Percentiles rank a stretch among this genome's conserved stretches.
These are phyloP conservation scores for Fusarium graminum DNA, from an alignment of 2,329 filamentous ascomycete species.

Conservation along the genomic window DNA sequence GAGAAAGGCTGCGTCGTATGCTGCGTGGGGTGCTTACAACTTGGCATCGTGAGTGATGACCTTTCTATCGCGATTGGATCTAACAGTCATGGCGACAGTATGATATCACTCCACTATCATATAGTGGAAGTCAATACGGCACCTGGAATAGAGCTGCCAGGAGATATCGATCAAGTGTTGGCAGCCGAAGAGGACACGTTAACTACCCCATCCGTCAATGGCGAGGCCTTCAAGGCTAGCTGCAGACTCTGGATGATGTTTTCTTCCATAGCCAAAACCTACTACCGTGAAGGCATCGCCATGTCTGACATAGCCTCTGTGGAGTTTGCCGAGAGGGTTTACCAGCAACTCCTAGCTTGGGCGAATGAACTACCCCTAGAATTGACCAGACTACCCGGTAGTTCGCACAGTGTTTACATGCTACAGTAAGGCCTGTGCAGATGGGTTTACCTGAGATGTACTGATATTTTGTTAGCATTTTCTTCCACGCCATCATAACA, in stretches of 20 bases:
- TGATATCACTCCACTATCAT: constrained; percentile 4
- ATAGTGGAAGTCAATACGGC: not conserved
- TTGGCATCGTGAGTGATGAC: not conserved
- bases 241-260: constrained; percentile 1
- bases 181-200: not conserved
- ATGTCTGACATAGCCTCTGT: not conserved
- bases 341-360: constrained; percentile 4
- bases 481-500: not conserved
- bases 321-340: not conserved
- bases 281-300: not conserved
- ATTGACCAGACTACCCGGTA: not conserved
- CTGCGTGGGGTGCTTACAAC: constrained; percentile 3
- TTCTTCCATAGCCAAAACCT: not conserved
- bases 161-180: not conserved
- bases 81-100: not conserved
- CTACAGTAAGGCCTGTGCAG: not conserved
- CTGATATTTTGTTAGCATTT: not conserved
- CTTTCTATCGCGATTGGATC: accelerated
- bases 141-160: not conserved
- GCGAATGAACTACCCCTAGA: not conserved
- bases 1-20: constrained; percentile 8
- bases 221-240: not conserved
- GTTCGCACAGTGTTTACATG: not conserved
- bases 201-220: accelerated
- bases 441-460: not conserved